phyloP scores from a whole-genome alignment of 2,329 filamentous ascomycete genomes.

The Aureobasidium subglaciale region DNA sequence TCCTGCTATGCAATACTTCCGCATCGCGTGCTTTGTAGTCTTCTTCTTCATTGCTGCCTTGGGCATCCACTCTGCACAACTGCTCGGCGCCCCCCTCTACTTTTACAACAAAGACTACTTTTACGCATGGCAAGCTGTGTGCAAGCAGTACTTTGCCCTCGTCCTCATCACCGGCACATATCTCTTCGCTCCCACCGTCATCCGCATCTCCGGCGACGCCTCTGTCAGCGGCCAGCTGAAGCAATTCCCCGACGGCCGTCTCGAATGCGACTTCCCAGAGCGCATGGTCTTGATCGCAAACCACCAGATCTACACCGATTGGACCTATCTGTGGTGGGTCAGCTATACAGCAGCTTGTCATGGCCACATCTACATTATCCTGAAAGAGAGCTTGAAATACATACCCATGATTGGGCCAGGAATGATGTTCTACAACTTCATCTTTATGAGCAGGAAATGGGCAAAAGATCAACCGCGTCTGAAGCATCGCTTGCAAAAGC shows the following conservation, averaged over 20 bases:
- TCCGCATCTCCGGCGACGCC: slow-evolving; percentile 75
- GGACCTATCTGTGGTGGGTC: slow-evolving; percentile 90
- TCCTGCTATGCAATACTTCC: slow-evolving; percentile 34
- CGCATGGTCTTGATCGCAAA: slow-evolving; percentile 79
- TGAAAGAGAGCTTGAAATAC: slow-evolving; percentile 79
- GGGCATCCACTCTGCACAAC: slow-evolving; percentile 56
- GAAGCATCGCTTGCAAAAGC: slow-evolving; percentile 64
- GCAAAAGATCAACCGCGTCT: slow-evolving; percentile 67
- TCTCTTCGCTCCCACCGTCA: slow-evolving; percentile 77
- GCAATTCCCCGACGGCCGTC: slow-evolving; percentile 61
- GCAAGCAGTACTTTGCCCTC: slow-evolving; percentile 77
- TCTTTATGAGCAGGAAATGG: slow-evolving; percentile 92
- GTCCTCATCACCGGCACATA: slow-evolving; percentile 71
- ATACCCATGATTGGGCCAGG: slow-evolving; percentile 74
- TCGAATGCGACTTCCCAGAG: slow-evolving; percentile 74
- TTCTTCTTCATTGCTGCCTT: slow-evolving; percentile 41
- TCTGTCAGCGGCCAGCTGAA: slow-evolving; percentile 70
- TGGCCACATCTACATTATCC: slow-evolving; percentile 81
- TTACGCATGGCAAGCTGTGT: slow-evolving; percentile 77
- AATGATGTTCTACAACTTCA: slow-evolving; percentile 83
- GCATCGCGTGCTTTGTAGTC: slow-evolving; percentile 37
- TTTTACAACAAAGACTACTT: slow-evolving; percentile 66
- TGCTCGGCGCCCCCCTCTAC: slow-evolving; percentile 67
- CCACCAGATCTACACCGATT: slow-evolving; percentile 86
- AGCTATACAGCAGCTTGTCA: slow-evolving; percentile 81